Base-by-base conservation (phyloP, 208 protist genomes). In the Trypanosoma theileri region DNA sequence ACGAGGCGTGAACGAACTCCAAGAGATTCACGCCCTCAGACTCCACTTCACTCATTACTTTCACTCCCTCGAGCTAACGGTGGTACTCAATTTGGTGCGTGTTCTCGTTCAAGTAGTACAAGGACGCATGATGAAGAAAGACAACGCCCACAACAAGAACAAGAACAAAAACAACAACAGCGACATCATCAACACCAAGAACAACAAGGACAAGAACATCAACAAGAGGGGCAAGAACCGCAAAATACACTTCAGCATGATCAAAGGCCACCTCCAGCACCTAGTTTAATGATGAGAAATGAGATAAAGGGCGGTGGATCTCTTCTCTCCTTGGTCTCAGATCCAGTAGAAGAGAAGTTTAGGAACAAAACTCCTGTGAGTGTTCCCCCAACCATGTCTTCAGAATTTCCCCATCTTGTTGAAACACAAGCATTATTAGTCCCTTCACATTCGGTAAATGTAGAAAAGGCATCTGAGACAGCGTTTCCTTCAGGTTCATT, bases 401-500 rank as follows among this genome's bases (percentile, higher is more conserved):
- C 53, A 26, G 41, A n/a, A 51, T 42, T 60, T 13, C 52, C 63
- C 4, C 17, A 19, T 40, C 19, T 40, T 60, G 1, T 68, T 42
- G n/a, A 14, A 21, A 59, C 53, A 42, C 1, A 10, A 22, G 21
- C 21, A 13, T 21, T 11, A 46, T 8, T 3, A n/a, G 53, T 13
- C 7, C 16, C n/a, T 7, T 17, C 28, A 1, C 17, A 19, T 31
- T 14, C 4, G 4, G 24, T 41, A 9, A 59, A 40, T 13, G 22
- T 4, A 3, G 53, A 21, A 19, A 19, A 17, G 17, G 22, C 4
- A 2, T 68, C 63, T 50, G 40, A 53, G 1, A 60, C 41, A 42
- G n/a, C 9, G 42, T 17, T 60, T 22, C 41, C 51, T n/a, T 60
- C 53, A 19, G 63, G 16, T 8, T 68, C 63, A 14, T 68, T 51